phyloP scores from a whole-genome alignment of 139 green algal genomes.

The Monoraphidium neglectum region DNA sequence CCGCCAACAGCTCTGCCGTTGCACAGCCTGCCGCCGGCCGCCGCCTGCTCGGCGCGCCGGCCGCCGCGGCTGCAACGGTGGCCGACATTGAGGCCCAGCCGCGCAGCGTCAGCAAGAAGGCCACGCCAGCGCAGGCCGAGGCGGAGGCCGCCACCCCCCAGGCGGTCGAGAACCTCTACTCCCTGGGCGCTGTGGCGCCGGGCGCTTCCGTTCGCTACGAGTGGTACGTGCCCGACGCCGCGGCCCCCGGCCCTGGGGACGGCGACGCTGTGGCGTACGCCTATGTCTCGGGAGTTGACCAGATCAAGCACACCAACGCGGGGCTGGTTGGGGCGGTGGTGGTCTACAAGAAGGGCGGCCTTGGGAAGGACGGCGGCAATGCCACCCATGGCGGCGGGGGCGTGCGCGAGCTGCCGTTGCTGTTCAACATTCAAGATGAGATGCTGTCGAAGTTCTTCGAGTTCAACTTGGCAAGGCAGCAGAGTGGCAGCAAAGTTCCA shows the following conservation, averaged over 20 bases:
- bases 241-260: slow-evolving; percentile 30
- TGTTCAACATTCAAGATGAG: slow-evolving; percentile 52
- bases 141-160: slow-evolving; percentile 27
- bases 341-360: slow-evolving; percentile 25
- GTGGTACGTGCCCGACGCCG: slow-evolving; percentile 45
- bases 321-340: slow-evolving; percentile 51
- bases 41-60: background rate
- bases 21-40: too few relatives aligned
- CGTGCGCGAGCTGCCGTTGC: slow-evolving; percentile 36
- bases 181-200: slow-evolving; percentile 24
- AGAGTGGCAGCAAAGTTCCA: too few relatives aligned
- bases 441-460: slow-evolving; percentile 17
- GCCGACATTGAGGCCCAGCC: too few relatives aligned
- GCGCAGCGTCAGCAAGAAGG: too few relatives aligned
- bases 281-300: slow-evolving; percentile 52
- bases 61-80: too few relatives aligned
- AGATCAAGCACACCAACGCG: slow-evolving; percentile 44
- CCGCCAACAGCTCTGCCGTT: too few relatives aligned
- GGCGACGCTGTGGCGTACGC: slow-evolving; percentile 40
- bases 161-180: slow-evolving; percentile 14
- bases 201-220: slow-evolving; percentile 16
- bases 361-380: background rate
- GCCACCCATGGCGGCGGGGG: too few relatives aligned
- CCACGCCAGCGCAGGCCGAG: slow-evolving; percentile 18
- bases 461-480: slow-evolving; percentile 6